phyloP scores from a whole-genome alignment of 345 rosid genomes.

The Eucalyptus coolabah region DNA sequence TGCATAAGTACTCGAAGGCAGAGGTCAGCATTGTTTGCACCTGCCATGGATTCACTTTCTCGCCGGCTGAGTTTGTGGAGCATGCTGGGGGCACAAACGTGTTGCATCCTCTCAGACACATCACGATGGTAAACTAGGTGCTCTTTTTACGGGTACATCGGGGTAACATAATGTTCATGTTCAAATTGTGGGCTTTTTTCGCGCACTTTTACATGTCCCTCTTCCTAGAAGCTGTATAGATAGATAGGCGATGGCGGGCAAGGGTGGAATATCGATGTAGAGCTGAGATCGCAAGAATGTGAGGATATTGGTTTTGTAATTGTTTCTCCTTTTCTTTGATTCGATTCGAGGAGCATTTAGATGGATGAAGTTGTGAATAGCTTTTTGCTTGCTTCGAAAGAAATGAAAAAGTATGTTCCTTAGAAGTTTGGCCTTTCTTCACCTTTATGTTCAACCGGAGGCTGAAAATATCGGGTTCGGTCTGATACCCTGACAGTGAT shows the following conservation, averaged over 20 bases:
- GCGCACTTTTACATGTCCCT: background rate
- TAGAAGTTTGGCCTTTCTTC: background rate
- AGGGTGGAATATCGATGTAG: background rate
- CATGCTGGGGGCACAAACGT: slow-evolving; percentile 61
- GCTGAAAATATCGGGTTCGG: background rate
- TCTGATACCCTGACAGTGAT: background rate
- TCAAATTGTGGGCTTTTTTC: background rate
- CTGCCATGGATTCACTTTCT: slow-evolving; percentile 60
- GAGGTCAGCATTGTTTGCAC: slow-evolving; percentile 55
- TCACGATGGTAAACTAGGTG: background rate
- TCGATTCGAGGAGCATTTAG: background rate
- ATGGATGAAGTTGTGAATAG: background rate
- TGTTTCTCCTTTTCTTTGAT: background rate
- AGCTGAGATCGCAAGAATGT: background rate
- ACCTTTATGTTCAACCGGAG: background rate
- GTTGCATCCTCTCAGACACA: slow-evolving; percentile 39
- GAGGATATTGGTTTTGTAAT: background rate
- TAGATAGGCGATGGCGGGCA: background rate
- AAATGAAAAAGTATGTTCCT: background rate
- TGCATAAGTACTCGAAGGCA: slow-evolving; percentile 31
- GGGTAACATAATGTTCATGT: background rate
- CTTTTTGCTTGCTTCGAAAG: background rate
- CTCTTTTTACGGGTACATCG: background rate
- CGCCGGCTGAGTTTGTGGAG: slow-evolving; percentile 61
- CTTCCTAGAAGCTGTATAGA: background rate